Conservation (phyloP, 1,284 basidiomycete genomes). For the Uromyces viciae-fabae region DNA sequence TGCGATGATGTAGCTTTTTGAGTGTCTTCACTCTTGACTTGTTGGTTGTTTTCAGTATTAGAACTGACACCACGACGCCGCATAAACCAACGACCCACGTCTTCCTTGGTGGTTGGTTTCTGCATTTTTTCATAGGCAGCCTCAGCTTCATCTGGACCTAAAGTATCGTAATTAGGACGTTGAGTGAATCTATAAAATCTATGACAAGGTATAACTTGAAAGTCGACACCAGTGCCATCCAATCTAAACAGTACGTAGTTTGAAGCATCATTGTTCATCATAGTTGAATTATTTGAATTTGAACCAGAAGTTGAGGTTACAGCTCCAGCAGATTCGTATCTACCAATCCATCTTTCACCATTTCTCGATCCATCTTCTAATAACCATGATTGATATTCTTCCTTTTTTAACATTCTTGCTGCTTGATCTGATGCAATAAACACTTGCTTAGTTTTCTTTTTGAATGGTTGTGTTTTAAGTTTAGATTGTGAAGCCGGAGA, state of each 20-base stretch:
- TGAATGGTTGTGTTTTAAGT: constrained; percentile 63
- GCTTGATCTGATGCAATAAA: constrained; percentile 67
- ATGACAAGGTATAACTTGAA: constrained; percentile 78
- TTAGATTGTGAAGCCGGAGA: constrained; percentile 50
- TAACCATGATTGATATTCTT: constrained; percentile 84
- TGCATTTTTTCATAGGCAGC: constrained; percentile 60
- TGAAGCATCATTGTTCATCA: constrained; percentile 34
- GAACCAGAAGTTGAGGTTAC: constrained; percentile 2
- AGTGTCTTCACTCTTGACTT: constrained; percentile 55
- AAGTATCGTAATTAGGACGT: constrained; percentile 68
- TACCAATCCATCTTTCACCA: constrained; percentile 64
- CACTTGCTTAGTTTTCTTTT: constrained; percentile 79
- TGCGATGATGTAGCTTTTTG: constrained; percentile 41
- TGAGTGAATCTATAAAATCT: constrained; percentile 87
- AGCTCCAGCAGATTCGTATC: constrained; percentile 50
- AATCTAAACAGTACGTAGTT: constrained; percentile 53
- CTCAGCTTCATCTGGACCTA: constrained; percentile 68
- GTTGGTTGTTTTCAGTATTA: constrained; percentile 14
- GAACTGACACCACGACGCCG: constrained; percentile 52
- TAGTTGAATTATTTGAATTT: constrained; percentile 30
- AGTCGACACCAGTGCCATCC: constrained; percentile 58
- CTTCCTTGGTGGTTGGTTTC: constrained; percentile 47
- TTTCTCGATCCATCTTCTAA: constrained; percentile 67
- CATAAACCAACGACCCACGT: constrained; percentile 48
- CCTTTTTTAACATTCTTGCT: constrained; percentile 65